These are phyloP conservation scores for Trypanosoma avium DNA, from an alignment of 208 protist species.

Conservation along the genomic window DNA sequence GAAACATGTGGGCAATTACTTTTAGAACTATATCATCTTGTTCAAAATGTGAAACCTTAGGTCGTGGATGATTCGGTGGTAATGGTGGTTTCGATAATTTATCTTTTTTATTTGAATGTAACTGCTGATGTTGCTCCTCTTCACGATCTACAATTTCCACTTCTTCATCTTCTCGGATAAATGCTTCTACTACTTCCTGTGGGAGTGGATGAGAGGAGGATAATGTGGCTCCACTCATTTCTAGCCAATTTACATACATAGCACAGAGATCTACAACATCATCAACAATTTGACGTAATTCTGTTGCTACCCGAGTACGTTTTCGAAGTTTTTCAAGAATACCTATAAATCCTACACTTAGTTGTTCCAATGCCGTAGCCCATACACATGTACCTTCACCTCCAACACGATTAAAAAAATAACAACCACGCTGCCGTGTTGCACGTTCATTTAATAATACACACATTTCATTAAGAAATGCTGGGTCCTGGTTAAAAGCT, in stretches of 20 bases:
- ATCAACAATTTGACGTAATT: conserved; percentile 50
- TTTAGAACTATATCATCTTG: conserved; percentile 46
- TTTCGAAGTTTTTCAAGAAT: conserved; percentile 49
- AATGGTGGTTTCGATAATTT: conserved; percentile 7
- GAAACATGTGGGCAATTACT: conserved; percentile 81
- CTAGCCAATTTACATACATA: conserved; percentile 79
- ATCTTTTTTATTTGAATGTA: conserved; percentile 11
- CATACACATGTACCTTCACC: conserved; percentile 60
- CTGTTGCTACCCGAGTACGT: conserved; percentile 36
- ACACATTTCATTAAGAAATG: conserved; percentile 57
- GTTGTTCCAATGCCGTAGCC: conserved; percentile 53
- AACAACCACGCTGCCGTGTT: conserved; percentile 71
- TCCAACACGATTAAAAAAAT: conserved; percentile 79
- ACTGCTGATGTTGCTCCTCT: conserved; percentile 20
- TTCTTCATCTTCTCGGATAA: conserved; percentile 42
- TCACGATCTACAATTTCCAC: background rate
- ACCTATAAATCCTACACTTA: conserved; percentile 45
- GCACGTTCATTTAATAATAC: conserved; percentile 51
- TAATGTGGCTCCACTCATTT: conserved; percentile 23
- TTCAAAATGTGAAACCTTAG: conserved; percentile 53
- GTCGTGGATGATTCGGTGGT: background rate
- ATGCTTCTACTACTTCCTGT: conserved; percentile 41
- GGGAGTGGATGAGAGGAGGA: conserved; percentile 34
- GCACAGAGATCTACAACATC: conserved; percentile 67
- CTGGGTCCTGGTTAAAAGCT: conserved; percentile 54